Base-by-base conservation (phyloP, 495 filamentous ascomycete species). In the Penicillium fimorum region DNA sequence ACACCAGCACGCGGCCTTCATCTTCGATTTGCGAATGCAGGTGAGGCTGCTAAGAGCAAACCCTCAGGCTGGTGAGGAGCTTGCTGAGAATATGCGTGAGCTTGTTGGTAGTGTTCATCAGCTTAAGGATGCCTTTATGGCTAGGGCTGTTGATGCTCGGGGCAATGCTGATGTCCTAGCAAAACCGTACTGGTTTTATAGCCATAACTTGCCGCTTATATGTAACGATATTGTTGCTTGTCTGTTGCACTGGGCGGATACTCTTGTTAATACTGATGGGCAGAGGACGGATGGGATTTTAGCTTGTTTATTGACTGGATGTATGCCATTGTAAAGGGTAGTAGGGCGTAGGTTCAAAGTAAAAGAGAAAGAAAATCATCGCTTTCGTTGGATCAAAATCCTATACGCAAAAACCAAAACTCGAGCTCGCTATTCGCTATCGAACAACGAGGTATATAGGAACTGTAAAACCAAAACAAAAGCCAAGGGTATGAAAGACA, bases 381-480 rank as follows among this genome's bases (percentile, higher is more conserved):
- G 25, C 25, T 27, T 30, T 60, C 62, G 38, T 52, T 52, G 24
- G 37, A 52, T 40, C n/a, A 20, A 50, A 42, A 52, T 52, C 30
- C 15, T 40, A 51, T 32, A 42, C 35, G 30, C 42, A 57, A 41
- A 47, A 47, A 27, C 30, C 30, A 49, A 58, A 50, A 30, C 47
- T 47, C 50, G 43, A 51, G 50, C 47, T 57, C 60, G 55, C 52
- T 57, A 53, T 50, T 57, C 60, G 55, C 52, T 57, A 53, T 50
- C 44, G 18, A 15, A 1, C 25, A 42, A 52, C 32, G 60, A 50
- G 58, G 59, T 62, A 60, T 65, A 67, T 56, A 47, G 43, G n/a
- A 38, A 9, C 35, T 17, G 35, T 12, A 20, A 44, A 33, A 52
- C 9, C 8, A 33, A 30, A 24, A 12, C 11, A 44, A 54, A 53